Evolutionary conservation across 2,329 filamentous ascomycete species (phyloP), one percentile per base, ranked within the genome.

Genomic region (Hypoxylon sp.): DNA sequence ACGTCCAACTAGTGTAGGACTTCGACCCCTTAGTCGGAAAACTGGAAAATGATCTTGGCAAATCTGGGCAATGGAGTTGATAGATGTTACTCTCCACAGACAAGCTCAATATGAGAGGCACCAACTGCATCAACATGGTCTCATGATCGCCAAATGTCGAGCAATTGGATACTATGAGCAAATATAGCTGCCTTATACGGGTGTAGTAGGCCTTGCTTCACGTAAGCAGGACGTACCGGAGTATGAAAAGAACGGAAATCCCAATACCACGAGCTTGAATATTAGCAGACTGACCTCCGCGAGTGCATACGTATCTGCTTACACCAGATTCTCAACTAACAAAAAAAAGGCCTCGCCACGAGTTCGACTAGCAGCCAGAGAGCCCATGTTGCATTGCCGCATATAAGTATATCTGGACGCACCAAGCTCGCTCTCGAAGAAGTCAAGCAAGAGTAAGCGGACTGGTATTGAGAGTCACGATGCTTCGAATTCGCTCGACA

Each of bases 401-500:
- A 11, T 40, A 40, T 20, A 14, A 40, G 36, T 40, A 40, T 11
- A 40, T 40, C 36, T 4, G 5, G 36, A 40, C 2, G 8, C 36
- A 40, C 16, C 36, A 20, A 20, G 8, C n/a, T n/a, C n/a, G n/a
- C n/a, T n/a, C n/a, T n/a, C n/a, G n/a, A n/a, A n/a, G n/a, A n/a
- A n/a, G n/a, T n/a, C n/a, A 16, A 18, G 7, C 11, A 40, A 16
- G 49, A 14, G n/a, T 12, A 14, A 46, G 24, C 14, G 44, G 20
- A 46, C 6, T 40, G 8, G 12, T 38, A 30, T 26, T n/a, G 33
- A 38, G 44, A 51, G 26, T 33, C 44, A 24, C 30, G 18, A 22
- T 52, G 46, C 45, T 53, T 11, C 32, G 28, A 60, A 18, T 24
- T 22, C 36, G 18, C 20, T 54, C 12, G 42, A 55, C 53, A 22